These are phyloP conservation scores for Physaria fendleri DNA, from an alignment of 345 rosid genomes.

Conservation along the genomic window DNA sequence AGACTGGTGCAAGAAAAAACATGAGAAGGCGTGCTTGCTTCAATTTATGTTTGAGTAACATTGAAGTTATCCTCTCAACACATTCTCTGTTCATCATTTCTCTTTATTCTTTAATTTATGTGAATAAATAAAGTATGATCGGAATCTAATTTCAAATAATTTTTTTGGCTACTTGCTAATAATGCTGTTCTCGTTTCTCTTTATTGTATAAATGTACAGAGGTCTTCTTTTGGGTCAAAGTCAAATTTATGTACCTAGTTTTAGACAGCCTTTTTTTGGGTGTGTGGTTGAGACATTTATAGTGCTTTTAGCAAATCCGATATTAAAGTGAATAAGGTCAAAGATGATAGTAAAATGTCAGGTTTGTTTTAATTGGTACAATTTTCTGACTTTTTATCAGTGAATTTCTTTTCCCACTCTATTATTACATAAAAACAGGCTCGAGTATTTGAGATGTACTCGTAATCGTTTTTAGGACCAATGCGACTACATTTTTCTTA, in stretches of 20 bases:
- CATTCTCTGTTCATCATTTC: slow-evolving; percentile 46
- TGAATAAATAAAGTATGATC: not conserved
- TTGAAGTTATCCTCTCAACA: slow-evolving; percentile 49
- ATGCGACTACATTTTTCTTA: no score
- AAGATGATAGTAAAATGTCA: slow-evolving; percentile 7
- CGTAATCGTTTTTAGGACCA: no score
- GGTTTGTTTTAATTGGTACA: slow-evolving; percentile 1
- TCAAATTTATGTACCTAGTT: slow-evolving; percentile 26
- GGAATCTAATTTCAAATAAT: slow-evolving; percentile 17
- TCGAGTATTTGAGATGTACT: not conserved
- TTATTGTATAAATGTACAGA: slow-evolving; percentile 25
- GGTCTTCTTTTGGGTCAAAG: slow-evolving; percentile 34
- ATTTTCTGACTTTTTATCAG: not conserved
- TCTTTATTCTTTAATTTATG: slow-evolving; percentile 12
- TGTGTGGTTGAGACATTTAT: slow-evolving; percentile 9
- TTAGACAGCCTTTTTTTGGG: slow-evolving; percentile 5
- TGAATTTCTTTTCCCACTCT: not conserved
- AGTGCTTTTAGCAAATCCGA: not conserved
- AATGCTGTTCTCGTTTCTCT: slow-evolving; percentile 13
- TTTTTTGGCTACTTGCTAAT: slow-evolving; percentile 26
- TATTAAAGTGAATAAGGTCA: slow-evolving; percentile 8
- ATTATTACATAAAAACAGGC: not conserved
- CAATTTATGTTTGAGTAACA: slow-evolving; percentile 44
- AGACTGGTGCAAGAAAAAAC: slow-evolving; percentile 21
- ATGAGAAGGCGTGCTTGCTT: slow-evolving; percentile 35